These are phyloP conservation scores for Penicillium sp. DNA, from an alignment of 2,329 filamentous ascomycete genomes.

Conservation along the genomic window DNA sequence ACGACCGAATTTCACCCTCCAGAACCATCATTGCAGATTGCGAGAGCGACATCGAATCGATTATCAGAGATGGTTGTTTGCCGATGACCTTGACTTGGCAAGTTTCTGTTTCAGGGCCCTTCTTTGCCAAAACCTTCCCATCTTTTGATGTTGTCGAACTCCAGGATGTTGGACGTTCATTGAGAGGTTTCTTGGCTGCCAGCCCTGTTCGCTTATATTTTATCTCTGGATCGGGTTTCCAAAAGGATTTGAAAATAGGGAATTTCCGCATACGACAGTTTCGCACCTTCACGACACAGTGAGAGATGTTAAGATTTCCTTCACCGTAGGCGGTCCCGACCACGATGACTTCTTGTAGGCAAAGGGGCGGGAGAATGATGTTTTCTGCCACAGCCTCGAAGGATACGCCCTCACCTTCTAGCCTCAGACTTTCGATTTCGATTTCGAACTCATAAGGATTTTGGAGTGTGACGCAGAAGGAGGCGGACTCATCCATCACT, in stretches of 20 bases:
- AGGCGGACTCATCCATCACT: conserved; percentile 76
- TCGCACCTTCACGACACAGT: conserved; percentile 77
- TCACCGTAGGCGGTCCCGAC: conserved; percentile 67
- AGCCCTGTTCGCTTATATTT: conserved; percentile 80
- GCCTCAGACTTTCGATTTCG: conserved; percentile 78
- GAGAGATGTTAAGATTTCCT: conserved; percentile 74
- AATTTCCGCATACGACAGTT: conserved; percentile 84
- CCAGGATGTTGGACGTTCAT: conserved; percentile 53
- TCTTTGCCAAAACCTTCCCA: conserved; percentile 37
- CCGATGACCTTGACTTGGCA: conserved; percentile 73
- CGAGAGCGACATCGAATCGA: conserved; percentile 76
- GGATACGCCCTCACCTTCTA: conserved; percentile 74
- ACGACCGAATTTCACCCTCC: conserved; percentile 80
- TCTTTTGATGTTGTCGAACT: conserved; percentile 45
- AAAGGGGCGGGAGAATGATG: conserved; percentile 76
- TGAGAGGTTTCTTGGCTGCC: conserved; percentile 56
- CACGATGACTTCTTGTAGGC: conserved; percentile 77
- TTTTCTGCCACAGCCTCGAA: conserved; percentile 70
- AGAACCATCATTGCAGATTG: conserved; percentile 91
- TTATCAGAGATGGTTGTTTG: conserved; percentile 74
- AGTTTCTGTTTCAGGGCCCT: conserved; percentile 41
- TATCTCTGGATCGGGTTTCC: conserved; percentile 69
- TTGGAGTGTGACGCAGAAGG: conserved; percentile 82
- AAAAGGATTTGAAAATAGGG: conserved; percentile 77
- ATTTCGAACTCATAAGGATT: conserved; percentile 95